These are phyloP conservation scores for Chimonanthus salicifolius DNA, from an alignment of 164 flowering plant genomes.

Conservation along the genomic window DNA sequence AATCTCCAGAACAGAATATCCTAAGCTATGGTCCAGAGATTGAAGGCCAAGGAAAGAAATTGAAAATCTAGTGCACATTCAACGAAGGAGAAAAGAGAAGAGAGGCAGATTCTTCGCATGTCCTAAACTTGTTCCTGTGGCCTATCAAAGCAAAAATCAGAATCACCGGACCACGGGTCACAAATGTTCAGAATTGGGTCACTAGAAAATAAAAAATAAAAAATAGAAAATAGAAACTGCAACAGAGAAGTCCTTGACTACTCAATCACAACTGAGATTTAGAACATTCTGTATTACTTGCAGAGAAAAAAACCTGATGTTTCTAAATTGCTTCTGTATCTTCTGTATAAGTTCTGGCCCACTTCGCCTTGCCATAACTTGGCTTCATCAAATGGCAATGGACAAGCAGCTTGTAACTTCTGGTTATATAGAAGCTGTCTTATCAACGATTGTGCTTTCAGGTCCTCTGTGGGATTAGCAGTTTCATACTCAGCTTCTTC, in stretches of 20 bases:
- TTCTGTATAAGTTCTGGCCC: constrained; percentile 86
- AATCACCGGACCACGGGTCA: not conserved
- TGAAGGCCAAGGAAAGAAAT: not conserved
- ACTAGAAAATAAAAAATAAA: not conserved
- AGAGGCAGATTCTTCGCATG: not conserved
- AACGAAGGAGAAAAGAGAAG: not conserved
- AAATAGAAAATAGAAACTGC: not conserved
- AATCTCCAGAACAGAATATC: not conserved
- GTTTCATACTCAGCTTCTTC: constrained; percentile 95
- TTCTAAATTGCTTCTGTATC: constrained; percentile 82
- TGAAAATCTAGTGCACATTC: not conserved
- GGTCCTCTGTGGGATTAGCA: constrained; percentile 74
- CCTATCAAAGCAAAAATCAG: not conserved
- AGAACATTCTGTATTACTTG: not conserved
- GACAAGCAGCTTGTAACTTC: constrained; percentile 80
- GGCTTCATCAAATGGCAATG: constrained; percentile 97
- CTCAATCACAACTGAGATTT: not conserved
- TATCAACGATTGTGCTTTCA: constrained; percentile 76
- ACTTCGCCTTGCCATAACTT: constrained; percentile 92
- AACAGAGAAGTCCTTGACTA: not conserved
- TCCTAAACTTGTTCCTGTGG: not conserved
- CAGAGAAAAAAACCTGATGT: constrained; percentile 60
- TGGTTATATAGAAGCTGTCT: constrained; percentile 67
- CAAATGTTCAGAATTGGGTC: not conserved
- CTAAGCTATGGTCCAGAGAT: not conserved